Percentiles rank a stretch among this genome's conserved stretches.
Conservation (phyloP, 1,284 basidiomycete genomes). For the Naganishia liquefaciens region DNA sequence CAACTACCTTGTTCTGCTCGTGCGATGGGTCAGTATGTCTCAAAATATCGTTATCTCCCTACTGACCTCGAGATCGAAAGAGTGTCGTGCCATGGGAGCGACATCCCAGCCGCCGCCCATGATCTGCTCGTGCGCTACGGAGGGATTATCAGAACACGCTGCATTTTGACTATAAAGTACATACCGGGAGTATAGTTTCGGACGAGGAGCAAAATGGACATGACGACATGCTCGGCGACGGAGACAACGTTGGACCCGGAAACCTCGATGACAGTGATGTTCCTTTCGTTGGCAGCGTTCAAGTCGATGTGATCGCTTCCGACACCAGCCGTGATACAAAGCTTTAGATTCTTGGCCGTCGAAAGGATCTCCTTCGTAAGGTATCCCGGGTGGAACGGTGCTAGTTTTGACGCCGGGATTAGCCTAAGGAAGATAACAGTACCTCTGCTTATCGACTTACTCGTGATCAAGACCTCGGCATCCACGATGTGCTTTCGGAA, state of each 20-base stretch:
- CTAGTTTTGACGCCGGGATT: too few species aligned
- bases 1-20: constrained; percentile 70
- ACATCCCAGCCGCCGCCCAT: constrained; percentile 82
- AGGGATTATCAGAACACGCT: background rate
- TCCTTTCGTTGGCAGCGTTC: constrained; percentile 78
- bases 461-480: constrained; percentile 68
- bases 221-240: constrained; percentile 88
- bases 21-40: background rate
- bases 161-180: background rate
- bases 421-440: too few species aligned
- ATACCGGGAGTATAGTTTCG: constrained; percentile 56
- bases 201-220: constrained; percentile 79
- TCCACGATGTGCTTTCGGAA: constrained; percentile 88
- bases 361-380: constrained; percentile 75
- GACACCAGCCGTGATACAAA: constrained; percentile 91
- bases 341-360: constrained; percentile 85
- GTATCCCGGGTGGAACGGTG: constrained; percentile 86
- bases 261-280: constrained; percentile 78
- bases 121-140: constrained; percentile 66
- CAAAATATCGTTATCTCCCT: background rate
- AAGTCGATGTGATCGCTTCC: constrained; percentile 78
- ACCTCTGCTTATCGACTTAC: too few species aligned
- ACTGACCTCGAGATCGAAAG: constrained; percentile 76
- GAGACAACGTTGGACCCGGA: constrained; percentile 82
- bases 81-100: constrained; percentile 73